Conservation (phyloP, 1,284 basidiomycete species). For the Naganishia sp. region DNA sequence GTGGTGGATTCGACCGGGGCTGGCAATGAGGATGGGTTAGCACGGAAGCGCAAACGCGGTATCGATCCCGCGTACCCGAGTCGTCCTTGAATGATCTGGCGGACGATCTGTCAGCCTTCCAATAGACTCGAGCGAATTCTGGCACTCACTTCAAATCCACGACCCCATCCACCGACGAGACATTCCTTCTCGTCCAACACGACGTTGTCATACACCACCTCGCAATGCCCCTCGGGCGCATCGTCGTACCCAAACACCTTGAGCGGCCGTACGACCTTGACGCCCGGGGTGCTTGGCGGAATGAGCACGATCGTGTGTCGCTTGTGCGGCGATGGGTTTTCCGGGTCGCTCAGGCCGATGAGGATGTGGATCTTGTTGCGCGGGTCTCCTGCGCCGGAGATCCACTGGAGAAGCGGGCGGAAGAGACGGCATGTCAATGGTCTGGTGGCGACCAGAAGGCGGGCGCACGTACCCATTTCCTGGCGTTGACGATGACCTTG, state of each 20-base stretch:
- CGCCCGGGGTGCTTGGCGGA: slow-evolving; percentile 80
- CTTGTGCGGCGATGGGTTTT: slow-evolving; percentile 59
- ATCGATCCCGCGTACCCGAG: slow-evolving; percentile 67
- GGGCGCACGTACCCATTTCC: slow-evolving; percentile 75
- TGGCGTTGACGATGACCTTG: slow-evolving; percentile 90
- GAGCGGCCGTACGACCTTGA: slow-evolving; percentile 88
- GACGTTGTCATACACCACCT: slow-evolving; percentile 92
- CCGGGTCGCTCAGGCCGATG: slow-evolving; percentile 59
- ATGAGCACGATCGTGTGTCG: slow-evolving; percentile 95
- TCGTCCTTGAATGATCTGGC: slow-evolving; percentile 90
- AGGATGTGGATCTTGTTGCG: slow-evolving; percentile 86
- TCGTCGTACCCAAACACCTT: slow-evolving; percentile 91
- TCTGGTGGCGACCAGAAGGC: slow-evolving; percentile 4
- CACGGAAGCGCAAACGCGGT: background rate
- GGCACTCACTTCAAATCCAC: slow-evolving; percentile 74
- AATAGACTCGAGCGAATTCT: background rate
- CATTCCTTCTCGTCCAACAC: slow-evolving; percentile 66
- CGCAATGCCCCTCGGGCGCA: slow-evolving; percentile 93
- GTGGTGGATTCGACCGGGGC: slow-evolving; percentile 94
- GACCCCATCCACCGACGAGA: slow-evolving; percentile 86
- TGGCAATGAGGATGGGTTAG: slow-evolving; percentile 41
- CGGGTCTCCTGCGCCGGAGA: slow-evolving; percentile 94
- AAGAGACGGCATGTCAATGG: slow-evolving; percentile 4
- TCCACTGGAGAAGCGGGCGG: slow-evolving; percentile 67
- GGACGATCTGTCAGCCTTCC: background rate